Conservation (phyloP, 768 basidiomycete genomes). For the Baorangia bicolor region DNA sequence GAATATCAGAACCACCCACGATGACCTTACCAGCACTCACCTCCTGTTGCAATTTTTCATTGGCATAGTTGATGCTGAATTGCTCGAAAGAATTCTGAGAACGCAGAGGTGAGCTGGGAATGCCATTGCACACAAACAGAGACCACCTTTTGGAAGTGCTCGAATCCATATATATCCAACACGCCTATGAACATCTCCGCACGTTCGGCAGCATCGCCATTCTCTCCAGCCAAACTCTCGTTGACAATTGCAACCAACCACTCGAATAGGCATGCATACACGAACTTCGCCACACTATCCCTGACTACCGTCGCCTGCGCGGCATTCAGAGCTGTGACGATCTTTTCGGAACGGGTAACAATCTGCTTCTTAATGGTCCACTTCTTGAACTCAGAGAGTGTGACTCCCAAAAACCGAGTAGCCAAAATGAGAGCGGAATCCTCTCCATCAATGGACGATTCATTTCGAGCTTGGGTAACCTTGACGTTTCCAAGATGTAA, state of each 20-base stretch:
- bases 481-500: slow-evolving; percentile 98
- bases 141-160: slow-evolving; percentile 90
- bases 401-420: slow-evolving; percentile 88
- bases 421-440: slow-evolving; percentile 79
- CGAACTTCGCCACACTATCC: slow-evolving; percentile 97
- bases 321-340: slow-evolving; percentile 80
- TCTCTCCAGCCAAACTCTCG: slow-evolving; percentile 94
- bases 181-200: slow-evolving; percentile 99
- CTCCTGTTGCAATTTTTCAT: slow-evolving; percentile 98
- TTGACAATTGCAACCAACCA: slow-evolving; percentile 98
- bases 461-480: slow-evolving; percentile 75
- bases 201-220: slow-evolving; percentile 82
- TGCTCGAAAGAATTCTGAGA: slow-evolving; percentile 87
- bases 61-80: slow-evolving; percentile 99
- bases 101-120: slow-evolving; percentile 4
- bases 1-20: slow-evolving; percentile 11
- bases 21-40: slow-evolving; percentile 39
- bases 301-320: slow-evolving; percentile 91
- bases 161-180: slow-evolving; percentile 95
- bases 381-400: slow-evolving; percentile 92
- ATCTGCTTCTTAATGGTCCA: slow-evolving; percentile 99
- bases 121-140: background rate
- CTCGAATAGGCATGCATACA: slow-evolving; percentile 98
- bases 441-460: slow-evolving; percentile 80
- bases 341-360: slow-evolving; percentile 91